Conservation (phyloP, 257 asterid species). For the Datura wrightii region DNA sequence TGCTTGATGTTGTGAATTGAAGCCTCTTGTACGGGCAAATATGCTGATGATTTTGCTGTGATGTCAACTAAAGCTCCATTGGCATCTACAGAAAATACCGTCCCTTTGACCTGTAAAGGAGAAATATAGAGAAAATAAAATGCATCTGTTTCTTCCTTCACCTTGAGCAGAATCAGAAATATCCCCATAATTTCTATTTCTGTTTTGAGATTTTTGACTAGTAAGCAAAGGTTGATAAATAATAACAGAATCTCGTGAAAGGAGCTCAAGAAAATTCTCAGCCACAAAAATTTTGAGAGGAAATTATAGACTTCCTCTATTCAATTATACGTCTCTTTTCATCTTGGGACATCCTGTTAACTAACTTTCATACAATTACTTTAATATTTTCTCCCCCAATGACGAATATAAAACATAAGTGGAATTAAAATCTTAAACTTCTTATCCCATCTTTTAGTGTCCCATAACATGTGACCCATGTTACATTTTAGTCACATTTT, state of each 20-base stretch:
- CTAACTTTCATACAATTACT: neutral
- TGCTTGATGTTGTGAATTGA: constrained; percentile 73
- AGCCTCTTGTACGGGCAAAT: constrained; percentile 85
- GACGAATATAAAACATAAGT: neutral
- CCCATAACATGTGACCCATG: neutral
- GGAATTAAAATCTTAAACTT: neutral
- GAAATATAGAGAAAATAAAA: neutral
- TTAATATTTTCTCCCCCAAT: neutral
- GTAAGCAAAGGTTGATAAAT: neutral
- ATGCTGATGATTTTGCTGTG: constrained; percentile 90
- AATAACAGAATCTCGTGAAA: neutral
- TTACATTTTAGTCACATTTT: neutral
- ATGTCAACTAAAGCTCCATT: constrained; percentile 94
- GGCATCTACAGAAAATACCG: constrained; percentile 66
- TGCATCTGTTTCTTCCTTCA: neutral
- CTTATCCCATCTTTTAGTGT: neutral
- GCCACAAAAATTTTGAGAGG: neutral
- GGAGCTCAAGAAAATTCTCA: neutral
- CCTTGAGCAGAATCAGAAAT: neutral
- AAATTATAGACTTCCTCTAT: neutral
- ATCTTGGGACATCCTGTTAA: neutral
- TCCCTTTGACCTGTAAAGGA: constrained; percentile 75
- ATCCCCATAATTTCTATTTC: neutral
- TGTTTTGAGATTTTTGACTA: neutral
- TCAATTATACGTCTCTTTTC: neutral